Conservation (phyloP, 768 basidiomycete species). For the Pisolithus sp. region DNA sequence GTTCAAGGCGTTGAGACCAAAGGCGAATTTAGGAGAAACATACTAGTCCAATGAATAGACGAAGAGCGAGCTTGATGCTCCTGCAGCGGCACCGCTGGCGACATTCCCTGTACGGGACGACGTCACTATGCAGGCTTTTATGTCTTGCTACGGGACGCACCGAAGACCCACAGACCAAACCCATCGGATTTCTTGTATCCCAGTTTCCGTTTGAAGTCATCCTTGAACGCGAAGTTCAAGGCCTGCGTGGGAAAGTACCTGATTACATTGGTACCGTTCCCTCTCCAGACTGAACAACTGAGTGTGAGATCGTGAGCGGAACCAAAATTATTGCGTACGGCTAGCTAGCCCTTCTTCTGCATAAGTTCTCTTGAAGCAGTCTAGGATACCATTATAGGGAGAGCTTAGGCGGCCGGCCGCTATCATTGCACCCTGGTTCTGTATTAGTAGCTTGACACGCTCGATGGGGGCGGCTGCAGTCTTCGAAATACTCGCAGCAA, state of each 20-base stretch:
- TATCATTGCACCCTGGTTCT: slow-evolving; percentile 35
- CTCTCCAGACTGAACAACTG: slow-evolving; percentile 34
- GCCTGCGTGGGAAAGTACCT: slow-evolving; percentile 44
- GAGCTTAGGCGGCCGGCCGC: slow-evolving; percentile 29
- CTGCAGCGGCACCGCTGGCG: slow-evolving; percentile 38
- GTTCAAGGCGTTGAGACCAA: background rate
- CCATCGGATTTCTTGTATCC: slow-evolving; percentile 32
- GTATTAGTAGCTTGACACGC: slow-evolving; percentile 34
- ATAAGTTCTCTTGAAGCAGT: slow-evolving; percentile 31
- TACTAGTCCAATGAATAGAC: slow-evolving; percentile 43
- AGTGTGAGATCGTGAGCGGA: background rate
- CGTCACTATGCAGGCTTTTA: background rate
- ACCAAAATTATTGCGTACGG: slow-evolving; percentile 21
- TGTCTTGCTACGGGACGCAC: slow-evolving; percentile 9
- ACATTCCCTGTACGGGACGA: slow-evolving; percentile 28
- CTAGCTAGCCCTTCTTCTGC: slow-evolving; percentile 32
- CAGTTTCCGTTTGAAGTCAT: slow-evolving; percentile 34
- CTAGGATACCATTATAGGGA: slow-evolving; percentile 32
- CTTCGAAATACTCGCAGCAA: slow-evolving; percentile 31
- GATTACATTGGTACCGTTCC: slow-evolving; percentile 38
- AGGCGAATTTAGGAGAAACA: background rate
- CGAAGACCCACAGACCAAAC: slow-evolving; percentile 32
- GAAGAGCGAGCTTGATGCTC: slow-evolving; percentile 36
- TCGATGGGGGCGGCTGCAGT: slow-evolving; percentile 36
- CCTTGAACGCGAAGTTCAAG: slow-evolving; percentile 44